Conservation (phyloP, 352 stramenopile species). For the Plasmopara viticola region DNA sequence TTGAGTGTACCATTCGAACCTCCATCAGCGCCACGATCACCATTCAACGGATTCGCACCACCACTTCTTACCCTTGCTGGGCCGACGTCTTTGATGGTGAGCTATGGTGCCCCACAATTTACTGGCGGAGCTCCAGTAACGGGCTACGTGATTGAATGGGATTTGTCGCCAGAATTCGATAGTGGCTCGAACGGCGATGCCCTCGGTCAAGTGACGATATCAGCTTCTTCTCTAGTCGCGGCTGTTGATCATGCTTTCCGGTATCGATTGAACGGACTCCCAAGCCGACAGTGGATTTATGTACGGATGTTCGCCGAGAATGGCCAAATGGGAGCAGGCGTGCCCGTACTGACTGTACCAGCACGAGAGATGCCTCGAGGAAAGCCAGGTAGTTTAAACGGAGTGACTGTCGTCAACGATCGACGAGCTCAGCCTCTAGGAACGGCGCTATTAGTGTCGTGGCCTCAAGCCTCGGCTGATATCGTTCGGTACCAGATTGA, state of each 20-base stretch:
- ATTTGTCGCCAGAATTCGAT: conserved; percentile 72
- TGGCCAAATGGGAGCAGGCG: conserved; percentile 35
- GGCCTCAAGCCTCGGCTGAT: conserved; percentile 32
- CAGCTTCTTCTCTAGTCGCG: conserved; percentile 11
- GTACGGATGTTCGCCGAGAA: conserved; percentile 72
- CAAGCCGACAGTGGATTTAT: conserved; percentile 44
- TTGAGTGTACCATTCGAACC: conserved; percentile 60
- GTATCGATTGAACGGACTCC: conserved; percentile 49
- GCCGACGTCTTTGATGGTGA: conserved; percentile 64
- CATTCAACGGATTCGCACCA: conserved; percentile 50
- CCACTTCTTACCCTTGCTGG: conserved; percentile 66
- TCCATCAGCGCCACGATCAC: conserved; percentile 41
- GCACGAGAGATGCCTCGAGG: conserved; percentile 53
- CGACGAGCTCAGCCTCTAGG: conserved; percentile 26
- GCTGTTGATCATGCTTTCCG: conserved; percentile 23
- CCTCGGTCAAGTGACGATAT: conserved; percentile 33
- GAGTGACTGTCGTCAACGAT: conserved; percentile 39
- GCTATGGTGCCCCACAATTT: conserved; percentile 76
- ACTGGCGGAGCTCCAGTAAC: conserved; percentile 84
- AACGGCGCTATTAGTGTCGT: conserved; percentile 45
- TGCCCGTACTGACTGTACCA: conserved; percentile 38
- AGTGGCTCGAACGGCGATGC: conserved; percentile 51
- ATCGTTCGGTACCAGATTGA: conserved; percentile 48
- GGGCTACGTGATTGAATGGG: conserved; percentile 89
- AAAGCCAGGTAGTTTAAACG: conserved; percentile 38